Evolutionary conservation across 164 flowering plant species (phyloP), one percentile per base, ranked within the genome.

Genomic region (Amborella trichopoda): DNA sequence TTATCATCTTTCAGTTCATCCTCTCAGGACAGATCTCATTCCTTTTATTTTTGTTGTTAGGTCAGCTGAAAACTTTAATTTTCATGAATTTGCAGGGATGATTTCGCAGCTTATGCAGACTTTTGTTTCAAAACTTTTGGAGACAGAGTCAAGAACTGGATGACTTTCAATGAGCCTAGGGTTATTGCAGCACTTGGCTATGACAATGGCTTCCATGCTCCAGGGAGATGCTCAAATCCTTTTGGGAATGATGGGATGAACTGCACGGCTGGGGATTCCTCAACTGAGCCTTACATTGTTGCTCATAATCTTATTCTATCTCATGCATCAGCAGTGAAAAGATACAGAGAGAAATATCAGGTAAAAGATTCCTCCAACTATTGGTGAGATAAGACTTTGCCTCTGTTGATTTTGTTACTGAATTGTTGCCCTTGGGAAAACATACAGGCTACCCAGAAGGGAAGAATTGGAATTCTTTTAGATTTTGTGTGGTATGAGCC

Each of bases 401-500:
- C n/a, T 39, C 34, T 30, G 11, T 30, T 8, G 11, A 30, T 39
- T 19, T 16, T 13, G 10, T 42, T 6, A 17, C 10, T 16, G 23
- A 9, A 20, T 42, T 19, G 22, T 6, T 19, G 10, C 1, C 12
- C 17, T 37, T 20, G 3, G 16, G 26, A 10, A 3, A 25, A 13
- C 44, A 14, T 28, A 16, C 57, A 80, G 83, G 60, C 54, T 48
- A 54, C 45, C 26, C 91, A 82, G 58, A 69, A 73, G 57, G 91
- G 91, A 24, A 71, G 63, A 57, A 69, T 82, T 47, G 91, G 91
- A 28, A 76, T 82, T 53, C 69, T 82, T 3, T 55, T 82, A 65
- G 86, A 77, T 60, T 76, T 76, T 61, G 79, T 76, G 19, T 82
- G 85, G 85, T 82, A 76, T 51, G 91, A 82, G 49, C 83, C 86